Percentiles rank a stretch among this genome's conserved stretches.
Evolutionary conservation across 2,329 filamentous ascomycete genomes (phyloP).

Genomic region (Aspergillus brunneoviolaceus): DNA sequence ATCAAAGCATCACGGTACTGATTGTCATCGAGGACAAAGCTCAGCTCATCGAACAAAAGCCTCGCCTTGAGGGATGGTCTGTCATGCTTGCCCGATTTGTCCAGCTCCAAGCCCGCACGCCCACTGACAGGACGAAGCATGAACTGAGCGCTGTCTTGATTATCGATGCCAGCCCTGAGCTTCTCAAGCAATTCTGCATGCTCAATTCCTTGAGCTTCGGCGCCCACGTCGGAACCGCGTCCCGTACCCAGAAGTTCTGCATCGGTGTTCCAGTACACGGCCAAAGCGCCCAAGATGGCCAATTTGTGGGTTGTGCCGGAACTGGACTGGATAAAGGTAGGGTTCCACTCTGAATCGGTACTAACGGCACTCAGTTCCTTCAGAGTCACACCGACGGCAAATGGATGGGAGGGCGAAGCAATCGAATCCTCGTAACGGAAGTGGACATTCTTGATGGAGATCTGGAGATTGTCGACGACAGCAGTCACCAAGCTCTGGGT

Average conservation of each 20-base stretch:
- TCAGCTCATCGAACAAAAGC: conserved; percentile 93
- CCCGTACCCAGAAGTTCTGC: conserved; percentile 78
- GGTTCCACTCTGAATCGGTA: conserved; percentile 91
- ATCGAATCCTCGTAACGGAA: conserved; percentile 97
- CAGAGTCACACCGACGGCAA: conserved; percentile 86
- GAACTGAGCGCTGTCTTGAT: conserved; percentile 78
- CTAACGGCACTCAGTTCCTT: conserved; percentile 97
- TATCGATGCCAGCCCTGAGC: conserved; percentile 78
- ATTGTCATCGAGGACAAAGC: conserved; percentile 93
- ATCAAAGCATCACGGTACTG: conserved; percentile 97
- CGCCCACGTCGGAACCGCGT: conserved; percentile 64
- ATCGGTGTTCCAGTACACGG: conserved; percentile 98
- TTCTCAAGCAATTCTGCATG: conserved; percentile 75
- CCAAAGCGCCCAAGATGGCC: conserved; percentile 82
- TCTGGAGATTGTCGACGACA: conserved; percentile 97
- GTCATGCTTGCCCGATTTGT: conserved; percentile 81
- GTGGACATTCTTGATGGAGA: conserved; percentile 97
- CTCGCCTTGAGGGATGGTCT: conserved; percentile 86
- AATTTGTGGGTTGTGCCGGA: conserved; percentile 86
- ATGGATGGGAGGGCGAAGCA: conserved; percentile 90
- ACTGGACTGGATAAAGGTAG: conserved; percentile 90
- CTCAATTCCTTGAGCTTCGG: conserved; percentile 57
- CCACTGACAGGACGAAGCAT: conserved; percentile 95
- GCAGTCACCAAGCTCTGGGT: conserved; percentile 92
- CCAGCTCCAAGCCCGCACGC: conserved; percentile 88